Evolutionary conservation across 2,329 filamentous ascomycete species (phyloP), one percentile per base, ranked within the genome.

Genomic region (Pseudogymnoascus sp.): DNA sequence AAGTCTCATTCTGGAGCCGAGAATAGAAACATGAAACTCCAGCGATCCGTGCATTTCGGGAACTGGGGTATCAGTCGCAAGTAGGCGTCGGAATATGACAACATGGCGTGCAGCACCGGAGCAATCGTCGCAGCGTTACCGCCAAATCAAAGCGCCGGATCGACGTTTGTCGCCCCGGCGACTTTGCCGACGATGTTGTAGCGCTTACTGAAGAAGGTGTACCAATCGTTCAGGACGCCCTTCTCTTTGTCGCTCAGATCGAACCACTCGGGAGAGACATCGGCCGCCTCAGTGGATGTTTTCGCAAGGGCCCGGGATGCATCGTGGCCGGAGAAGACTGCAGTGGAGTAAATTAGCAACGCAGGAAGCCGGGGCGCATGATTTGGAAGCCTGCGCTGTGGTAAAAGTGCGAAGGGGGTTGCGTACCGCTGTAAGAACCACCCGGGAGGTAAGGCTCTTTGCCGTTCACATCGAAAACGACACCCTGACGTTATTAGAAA

Each of bases 301-400:
- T 87, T 88, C 10, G 87, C 95, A 1, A 99, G 83, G 6, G 92
- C 95, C 66, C 91, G 86, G n/a, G 95, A 97, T 26, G 95, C 89
- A 72, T 99, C 96, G 73, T 96, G 96, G 66, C 95, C 95, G 2
- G 91, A 90, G 73, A 99, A 99, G 19, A 97, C 95, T 99, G 69
- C 6, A 42, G 31, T 15, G 44, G 19, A 50, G 17, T 21, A 10
- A 33, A 29, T 38, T 40, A 38, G 42, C 37, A 53, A 56, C 26
- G 37, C 44, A 62, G 59, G 46, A 40, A 26, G 38, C 31, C 19
- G 17, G 13, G 17, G 5, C 31, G 33, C 35, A 60, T 38, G 17
- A 13, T 35, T 38, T 29, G 35, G 59, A 35, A 19, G 33, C n/a
- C 2, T 21, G 13, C 2, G 29, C 21, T 21, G 29, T 29, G 10